phyloP scores from a whole-genome alignment of 352 stramenopile genomes.

The Thalassiosira delicatula region DNA sequence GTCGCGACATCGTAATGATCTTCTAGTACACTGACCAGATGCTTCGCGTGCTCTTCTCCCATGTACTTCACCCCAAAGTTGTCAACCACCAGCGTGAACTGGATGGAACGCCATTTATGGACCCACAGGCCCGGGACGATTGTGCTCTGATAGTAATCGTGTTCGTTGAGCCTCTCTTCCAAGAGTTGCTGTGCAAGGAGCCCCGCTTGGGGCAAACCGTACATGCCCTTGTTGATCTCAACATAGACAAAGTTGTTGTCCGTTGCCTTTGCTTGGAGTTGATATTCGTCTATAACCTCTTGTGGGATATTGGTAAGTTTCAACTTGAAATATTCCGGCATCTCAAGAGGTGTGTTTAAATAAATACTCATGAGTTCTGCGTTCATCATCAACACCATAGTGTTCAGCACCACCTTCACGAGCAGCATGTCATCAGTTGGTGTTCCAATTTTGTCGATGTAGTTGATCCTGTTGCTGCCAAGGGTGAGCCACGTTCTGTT shows the following conservation, averaged over 20 bases:
- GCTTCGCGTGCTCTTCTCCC: background rate
- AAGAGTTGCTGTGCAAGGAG: slow-evolving; percentile 26
- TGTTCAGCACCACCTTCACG: too few species aligned
- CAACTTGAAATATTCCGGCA: slow-evolving; percentile 46
- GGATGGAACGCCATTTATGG: slow-evolving; percentile 16
- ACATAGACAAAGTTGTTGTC: slow-evolving; percentile 10
- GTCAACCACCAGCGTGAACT: slow-evolving; percentile 55
- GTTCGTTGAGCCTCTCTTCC: slow-evolving; percentile 9
- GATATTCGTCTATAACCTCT: slow-evolving; percentile 45
- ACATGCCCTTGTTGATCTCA: slow-evolving; percentile 36
- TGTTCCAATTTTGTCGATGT: too few species aligned
- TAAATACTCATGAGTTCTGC: too few species aligned
- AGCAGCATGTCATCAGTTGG: too few species aligned
- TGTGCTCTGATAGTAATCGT: slow-evolving; percentile 28
- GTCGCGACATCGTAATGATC: background rate
- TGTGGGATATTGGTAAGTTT: slow-evolving; percentile 17
- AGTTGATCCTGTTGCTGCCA: background rate
- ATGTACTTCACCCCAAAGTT: slow-evolving; percentile 34
- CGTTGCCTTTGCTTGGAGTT: slow-evolving; percentile 13
- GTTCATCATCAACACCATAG: too few species aligned
- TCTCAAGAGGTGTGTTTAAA: background rate
- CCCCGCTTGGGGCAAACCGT: slow-evolving; percentile 47
- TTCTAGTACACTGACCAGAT: background rate
- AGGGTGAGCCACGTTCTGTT: background rate
- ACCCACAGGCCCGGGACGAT: slow-evolving; percentile 44